Evolutionary conservation across 495 filamentous ascomycete genomes (phyloP).

Genomic region (Hyaloscypha bicolor): DNA sequence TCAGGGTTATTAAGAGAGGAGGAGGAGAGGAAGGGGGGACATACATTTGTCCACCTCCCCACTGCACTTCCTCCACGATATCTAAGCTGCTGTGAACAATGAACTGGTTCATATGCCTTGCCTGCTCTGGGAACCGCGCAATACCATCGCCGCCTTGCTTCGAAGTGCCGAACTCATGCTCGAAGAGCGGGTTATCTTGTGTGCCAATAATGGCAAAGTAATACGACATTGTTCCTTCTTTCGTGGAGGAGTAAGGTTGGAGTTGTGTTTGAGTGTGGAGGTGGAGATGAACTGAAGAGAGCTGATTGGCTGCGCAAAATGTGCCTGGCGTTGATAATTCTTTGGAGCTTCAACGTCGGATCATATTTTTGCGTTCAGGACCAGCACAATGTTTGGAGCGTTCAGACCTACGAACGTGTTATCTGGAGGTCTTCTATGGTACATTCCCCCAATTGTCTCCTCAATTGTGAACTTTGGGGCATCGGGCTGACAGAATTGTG

Average conservation of each 20-base stretch:
- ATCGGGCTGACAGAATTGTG: constrained; percentile 10
- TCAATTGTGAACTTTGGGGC: background rate
- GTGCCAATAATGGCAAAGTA: constrained; percentile 96
- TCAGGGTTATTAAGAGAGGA: background rate
- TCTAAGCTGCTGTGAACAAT: constrained; percentile 91
- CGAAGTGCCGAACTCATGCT: constrained; percentile 92
- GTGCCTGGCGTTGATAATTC: constrained; percentile 21
- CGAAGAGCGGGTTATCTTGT: constrained; percentile 91
- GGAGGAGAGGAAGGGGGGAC: constrained; percentile 18
- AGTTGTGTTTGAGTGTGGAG: constrained; percentile 8
- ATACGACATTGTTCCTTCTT: constrained; percentile 73
- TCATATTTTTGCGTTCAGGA: constrained; percentile 7
- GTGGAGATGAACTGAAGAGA: constrained; percentile 5
- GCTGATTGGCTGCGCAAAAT: constrained; percentile 27
- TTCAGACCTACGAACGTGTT: constrained; percentile 79
- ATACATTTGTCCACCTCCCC: constrained; percentile 79
- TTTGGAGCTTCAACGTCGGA: constrained; percentile 12
- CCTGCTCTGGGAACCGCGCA: constrained; percentile 81
- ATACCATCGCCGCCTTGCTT: constrained; percentile 93
- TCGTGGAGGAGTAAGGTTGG: background rate
- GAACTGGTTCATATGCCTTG: constrained; percentile 94
- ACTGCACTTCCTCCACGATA: constrained; percentile 93
- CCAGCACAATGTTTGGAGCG: constrained; percentile 67
- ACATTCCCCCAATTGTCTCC: constrained; percentile 28
- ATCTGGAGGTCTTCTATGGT: constrained; percentile 85